These are phyloP conservation scores for Cercophora sp. DNA, from an alignment of 495 filamentous ascomycete genomes.

Conservation along the genomic window DNA sequence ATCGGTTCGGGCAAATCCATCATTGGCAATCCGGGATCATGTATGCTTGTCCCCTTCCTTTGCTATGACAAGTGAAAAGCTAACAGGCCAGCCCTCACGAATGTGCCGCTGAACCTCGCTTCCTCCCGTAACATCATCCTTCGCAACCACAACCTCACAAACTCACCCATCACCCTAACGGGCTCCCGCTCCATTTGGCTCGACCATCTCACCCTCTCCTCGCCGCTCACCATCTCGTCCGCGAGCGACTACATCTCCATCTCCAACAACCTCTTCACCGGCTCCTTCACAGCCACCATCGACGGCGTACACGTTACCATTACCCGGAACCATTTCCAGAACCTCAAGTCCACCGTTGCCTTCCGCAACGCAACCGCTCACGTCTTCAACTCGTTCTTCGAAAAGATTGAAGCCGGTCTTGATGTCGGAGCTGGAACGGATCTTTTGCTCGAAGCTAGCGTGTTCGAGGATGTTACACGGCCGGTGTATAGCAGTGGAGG, in stretches of 20 bases:
- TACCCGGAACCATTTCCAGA: constrained; percentile 46
- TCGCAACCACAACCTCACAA: constrained; percentile 51
- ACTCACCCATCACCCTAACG: constrained; percentile 47
- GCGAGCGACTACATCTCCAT: constrained; percentile 45
- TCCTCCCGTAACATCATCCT: constrained; percentile 45
- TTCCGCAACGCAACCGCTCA: constrained; percentile 40
- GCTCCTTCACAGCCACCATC: not conserved
- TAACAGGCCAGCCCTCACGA: constrained; percentile 24
- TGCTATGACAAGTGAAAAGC: not conserved
- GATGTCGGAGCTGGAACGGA: not conserved
- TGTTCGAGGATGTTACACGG: not conserved
- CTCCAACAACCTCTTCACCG: constrained; percentile 40
- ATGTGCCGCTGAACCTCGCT: constrained; percentile 40
- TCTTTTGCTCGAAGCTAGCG: constrained; percentile 3
- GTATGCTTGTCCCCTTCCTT: constrained; percentile 12
- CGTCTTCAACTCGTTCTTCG: constrained; percentile 31
- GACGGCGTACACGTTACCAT: too few species aligned
- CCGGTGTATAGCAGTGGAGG: not conserved
- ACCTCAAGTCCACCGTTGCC: constrained; percentile 54
- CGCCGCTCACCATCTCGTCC: constrained; percentile 50
- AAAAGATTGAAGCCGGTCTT: not conserved
- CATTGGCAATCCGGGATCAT: constrained; percentile 34
- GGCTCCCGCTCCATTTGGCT: constrained; percentile 54
- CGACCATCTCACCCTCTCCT: constrained; percentile 60
- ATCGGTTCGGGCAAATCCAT: constrained; percentile 53